A percentile compares a stretch with the other conserved stretches of the same genome.
Conservation (phyloP, 257 asterid genomes). For the Primulina tabacum region DNA sequence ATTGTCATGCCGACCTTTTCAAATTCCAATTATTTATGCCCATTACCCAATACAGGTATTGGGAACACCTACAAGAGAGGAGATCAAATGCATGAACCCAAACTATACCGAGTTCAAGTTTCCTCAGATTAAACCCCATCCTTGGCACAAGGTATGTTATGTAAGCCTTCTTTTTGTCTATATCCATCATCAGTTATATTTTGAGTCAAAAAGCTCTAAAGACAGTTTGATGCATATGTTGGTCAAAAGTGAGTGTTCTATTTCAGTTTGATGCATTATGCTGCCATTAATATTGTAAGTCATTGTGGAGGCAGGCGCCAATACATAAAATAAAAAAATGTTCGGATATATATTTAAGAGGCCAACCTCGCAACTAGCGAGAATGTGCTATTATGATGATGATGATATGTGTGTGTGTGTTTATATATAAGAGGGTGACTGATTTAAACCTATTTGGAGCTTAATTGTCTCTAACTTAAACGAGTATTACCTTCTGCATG, state of each 20-base stretch:
- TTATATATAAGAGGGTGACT: no score
- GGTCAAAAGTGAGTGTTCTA: not conserved
- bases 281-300: not conserved
- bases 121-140: constrained; percentile 97
- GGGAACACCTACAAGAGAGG: constrained; percentile 99
- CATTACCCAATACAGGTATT: constrained; percentile 54
- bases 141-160: constrained; percentile 88
- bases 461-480: no score
- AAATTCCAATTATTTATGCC: constrained; percentile 10
- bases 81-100: constrained; percentile 96
- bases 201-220: not conserved
- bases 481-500: not conserved
- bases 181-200: not conserved
- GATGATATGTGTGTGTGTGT: no score
- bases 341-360: not conserved
- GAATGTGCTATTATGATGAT: no score
- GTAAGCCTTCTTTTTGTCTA: constrained; percentile 4
- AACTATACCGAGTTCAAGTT: constrained; percentile 90
- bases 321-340: not conserved
- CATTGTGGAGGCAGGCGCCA: not conserved
- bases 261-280: not conserved
- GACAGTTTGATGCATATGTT: not conserved
- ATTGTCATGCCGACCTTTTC: not conserved
- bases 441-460: not conserved
- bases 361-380: no score